Evolutionary conservation across 169 alveolate genomes (phyloP), one percentile per base, ranked within the genome.

Genomic region (Plasmodium coatneyi): DNA sequence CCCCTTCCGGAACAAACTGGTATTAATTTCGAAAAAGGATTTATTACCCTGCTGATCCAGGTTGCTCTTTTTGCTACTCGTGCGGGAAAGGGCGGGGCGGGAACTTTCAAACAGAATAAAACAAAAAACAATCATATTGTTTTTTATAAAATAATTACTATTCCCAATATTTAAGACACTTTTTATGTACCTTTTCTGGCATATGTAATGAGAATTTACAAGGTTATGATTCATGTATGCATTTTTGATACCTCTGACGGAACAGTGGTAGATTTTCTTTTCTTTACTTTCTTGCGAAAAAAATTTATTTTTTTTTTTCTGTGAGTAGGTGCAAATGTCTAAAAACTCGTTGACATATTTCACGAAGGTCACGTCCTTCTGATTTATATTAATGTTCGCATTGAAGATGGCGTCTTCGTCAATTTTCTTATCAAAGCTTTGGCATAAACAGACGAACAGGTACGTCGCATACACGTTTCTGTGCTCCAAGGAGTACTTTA

Each of bases 131-230:
- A 86, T 76, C 93, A 86, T 86, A 74, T 56, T 86, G n/a, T 86
- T 54, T 14, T 86, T 86, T 86, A 86, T 86, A 12, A 74, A 78
- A 76, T 86, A 86, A 52, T 86, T 86, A 52, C 86, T 74, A 78
- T 86, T 86, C 28, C 93, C 93, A 74, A 86, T 70, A 76, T 86
- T 86, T 86, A 86, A 36, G n/a, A 86, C 66, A 74, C 81, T 86
- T 74, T 86, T 86, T 74, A 86, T 19, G 66, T 74, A 86, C 80
- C 80, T 43, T 52, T 49, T 86, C 46, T 54, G 86, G 66, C 93
- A 86, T 49, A 86, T 86, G 70, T 54, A 86, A 74, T 86, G 84
- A 3, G 93, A 74, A 86, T 86, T 86, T 52, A 86, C 70, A 49
- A 86, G 71, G 46, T 56, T 86, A 86, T 86, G 71, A 76, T 86